phyloP scores from a whole-genome alignment of 2,329 filamentous ascomycete genomes.

The Claviceps digitariae region DNA sequence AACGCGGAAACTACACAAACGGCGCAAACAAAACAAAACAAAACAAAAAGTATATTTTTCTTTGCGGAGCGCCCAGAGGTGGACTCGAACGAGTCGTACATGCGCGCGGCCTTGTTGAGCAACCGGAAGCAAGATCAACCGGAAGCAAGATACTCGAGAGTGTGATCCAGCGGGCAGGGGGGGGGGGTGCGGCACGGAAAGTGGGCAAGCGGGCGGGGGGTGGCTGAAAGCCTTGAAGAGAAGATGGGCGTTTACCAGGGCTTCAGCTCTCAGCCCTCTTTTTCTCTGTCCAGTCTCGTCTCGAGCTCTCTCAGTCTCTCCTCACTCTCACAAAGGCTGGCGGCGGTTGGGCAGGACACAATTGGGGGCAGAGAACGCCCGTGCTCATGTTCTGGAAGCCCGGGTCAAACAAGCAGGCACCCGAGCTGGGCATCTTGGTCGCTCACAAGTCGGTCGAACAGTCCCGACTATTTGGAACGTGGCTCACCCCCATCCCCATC shows the following conservation, averaged over 20 bases:
- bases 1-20: neutral
- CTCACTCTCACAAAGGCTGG: neutral
- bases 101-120: neutral
- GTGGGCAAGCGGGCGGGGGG: neutral
- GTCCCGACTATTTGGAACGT: constrained; percentile 4
- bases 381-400: constrained; percentile 2
- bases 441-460: neutral
- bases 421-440: neutral
- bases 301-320: neutral
- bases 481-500: neutral
- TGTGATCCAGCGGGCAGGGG: neutral
- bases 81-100: neutral
- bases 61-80: neutral
- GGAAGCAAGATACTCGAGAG: neutral
- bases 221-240: neutral
- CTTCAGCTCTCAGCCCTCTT: neutral
- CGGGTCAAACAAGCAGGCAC: neutral
- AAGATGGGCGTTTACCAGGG: neutral
- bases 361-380: neutral
- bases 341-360: neutral
- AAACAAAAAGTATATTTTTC: neutral
- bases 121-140: neutral
- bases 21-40: neutral
- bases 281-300: no score
- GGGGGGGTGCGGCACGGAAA: neutral